Evolutionary conservation across 352 stramenopile species (phyloP).

Genomic region (Thalassiosira tumida): DNA sequence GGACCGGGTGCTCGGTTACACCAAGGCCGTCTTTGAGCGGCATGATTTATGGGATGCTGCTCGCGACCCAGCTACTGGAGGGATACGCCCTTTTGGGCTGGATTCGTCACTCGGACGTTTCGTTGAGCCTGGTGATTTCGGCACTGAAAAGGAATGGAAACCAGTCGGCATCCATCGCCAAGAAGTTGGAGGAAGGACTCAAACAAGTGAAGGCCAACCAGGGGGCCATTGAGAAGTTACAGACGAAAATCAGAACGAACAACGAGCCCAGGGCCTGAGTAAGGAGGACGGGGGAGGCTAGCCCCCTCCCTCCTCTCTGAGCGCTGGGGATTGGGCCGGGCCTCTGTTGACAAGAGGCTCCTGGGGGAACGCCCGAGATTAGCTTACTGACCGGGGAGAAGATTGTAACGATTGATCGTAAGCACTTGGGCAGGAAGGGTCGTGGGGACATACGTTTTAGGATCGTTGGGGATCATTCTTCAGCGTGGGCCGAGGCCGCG

Average conservation of each 20-base stretch:
- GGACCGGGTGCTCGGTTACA: neutral
- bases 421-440: neutral
- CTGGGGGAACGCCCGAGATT: neutral
- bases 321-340: neutral
- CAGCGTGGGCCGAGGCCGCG: neutral
- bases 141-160: neutral
- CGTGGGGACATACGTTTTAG: neutral
- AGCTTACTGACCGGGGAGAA: slow-evolving; percentile 10
- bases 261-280: neutral
- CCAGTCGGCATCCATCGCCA: neutral
- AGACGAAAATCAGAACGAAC: neutral
- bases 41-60: slow-evolving; percentile 33
- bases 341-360: neutral
- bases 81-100: neutral
- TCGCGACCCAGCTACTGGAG: slow-evolving; percentile 1
- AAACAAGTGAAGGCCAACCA: neutral
- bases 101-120: slow-evolving; percentile 24
- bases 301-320: neutral
- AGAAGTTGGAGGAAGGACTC: neutral
- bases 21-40: neutral
- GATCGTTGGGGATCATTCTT: neutral
- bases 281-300: neutral
- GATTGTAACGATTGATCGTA: neutral
- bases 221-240: neutral
- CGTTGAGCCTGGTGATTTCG: neutral